Evolutionary conservation across 192 early-diverging fungal species (phyloP).

Genomic region (Gaertneriomyces sp.): DNA sequence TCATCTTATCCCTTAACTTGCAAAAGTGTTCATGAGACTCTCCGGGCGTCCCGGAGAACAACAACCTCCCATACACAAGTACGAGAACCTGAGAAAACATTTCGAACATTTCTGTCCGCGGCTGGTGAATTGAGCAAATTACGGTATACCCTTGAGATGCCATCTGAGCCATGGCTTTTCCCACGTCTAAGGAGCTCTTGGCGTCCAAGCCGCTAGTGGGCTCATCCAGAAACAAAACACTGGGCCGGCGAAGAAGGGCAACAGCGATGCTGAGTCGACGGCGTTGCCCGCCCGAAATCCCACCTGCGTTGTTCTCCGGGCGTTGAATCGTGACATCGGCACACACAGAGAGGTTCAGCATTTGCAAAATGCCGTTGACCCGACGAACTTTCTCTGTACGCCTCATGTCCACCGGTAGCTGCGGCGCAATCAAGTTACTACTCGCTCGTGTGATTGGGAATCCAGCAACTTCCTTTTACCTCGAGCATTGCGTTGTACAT

Average conservation of each 20-base stretch:
- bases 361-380: constrained; percentile 13
- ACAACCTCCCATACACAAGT: constrained; percentile 35
- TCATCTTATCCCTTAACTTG: neutral
- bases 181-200: constrained; percentile 18
- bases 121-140: constrained; percentile 67
- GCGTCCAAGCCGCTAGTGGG: constrained; percentile 21
- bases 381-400: constrained; percentile 13
- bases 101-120: constrained; percentile 74
- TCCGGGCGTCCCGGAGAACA: constrained; percentile 15
- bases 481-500: constrained; percentile 38
- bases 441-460: neutral
- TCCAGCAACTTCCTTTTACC: constrained; percentile 16
- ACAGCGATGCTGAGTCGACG: constrained; percentile 29
- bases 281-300: constrained; percentile 32
- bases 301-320: constrained; percentile 22
- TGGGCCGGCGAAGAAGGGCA: constrained; percentile 21
- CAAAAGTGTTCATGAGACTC: constrained; percentile 7
- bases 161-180: constrained; percentile 14
- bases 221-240: constrained; percentile 33
- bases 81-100: constrained; percentile 79
- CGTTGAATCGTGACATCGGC: constrained; percentile 25
- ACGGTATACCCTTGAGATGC: constrained; percentile 56
- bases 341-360: constrained; percentile 23
- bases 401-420: constrained; percentile 12
- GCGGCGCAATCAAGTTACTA: constrained; percentile 32